Evolutionary conservation across 768 basidiomycete genomes (phyloP), one percentile per base, ranked within the genome.

Genomic region (Aureoboletus auriporus): DNA sequence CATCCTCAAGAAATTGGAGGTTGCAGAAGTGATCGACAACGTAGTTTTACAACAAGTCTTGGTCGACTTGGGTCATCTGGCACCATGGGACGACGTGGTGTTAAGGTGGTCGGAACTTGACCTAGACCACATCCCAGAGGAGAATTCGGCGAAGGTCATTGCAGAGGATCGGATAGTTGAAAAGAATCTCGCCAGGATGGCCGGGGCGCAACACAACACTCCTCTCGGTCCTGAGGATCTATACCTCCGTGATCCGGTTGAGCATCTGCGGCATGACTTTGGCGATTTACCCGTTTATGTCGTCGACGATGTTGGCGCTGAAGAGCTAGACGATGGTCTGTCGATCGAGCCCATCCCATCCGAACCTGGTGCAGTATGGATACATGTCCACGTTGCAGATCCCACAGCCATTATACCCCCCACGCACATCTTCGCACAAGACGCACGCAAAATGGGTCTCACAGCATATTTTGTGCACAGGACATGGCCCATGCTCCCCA

Each of bases 311-410:
- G 54, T 73, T 0, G 62, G 58, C 7, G 93, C 96, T 0, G 69
- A 86, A 58, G 96, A 99, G 61, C 76, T 98, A 17, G 96, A 99
- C 62, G 96, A 99, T 63, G 96, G 93, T 3, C 58, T 99, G 29
- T 94, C 93, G 2, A 61, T 97, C 28, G 89, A 95, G 54, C 61
- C 69, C n/a, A 75, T 85, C 29, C 73, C 77, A 5, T 68, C 69
- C 4, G 81, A 87, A 41, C 79, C 80, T 2, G 77, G 74, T 13
- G 74, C 66, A 16, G 62, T 69, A 39, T 98, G 96, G 95, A 62
- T 95, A 10, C 94, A 97, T 58, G 75, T 86, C 23, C 96, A 98
- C 62, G 77, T 99, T 47, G 94, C 96, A 9, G 96, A 99, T 64
- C 94, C 94, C 0, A 92, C 91, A 2, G 72, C 84, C 10, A 55